Base-by-base conservation (phyloP, 306 rosid genomes). In the Acmispon strigosus region DNA sequence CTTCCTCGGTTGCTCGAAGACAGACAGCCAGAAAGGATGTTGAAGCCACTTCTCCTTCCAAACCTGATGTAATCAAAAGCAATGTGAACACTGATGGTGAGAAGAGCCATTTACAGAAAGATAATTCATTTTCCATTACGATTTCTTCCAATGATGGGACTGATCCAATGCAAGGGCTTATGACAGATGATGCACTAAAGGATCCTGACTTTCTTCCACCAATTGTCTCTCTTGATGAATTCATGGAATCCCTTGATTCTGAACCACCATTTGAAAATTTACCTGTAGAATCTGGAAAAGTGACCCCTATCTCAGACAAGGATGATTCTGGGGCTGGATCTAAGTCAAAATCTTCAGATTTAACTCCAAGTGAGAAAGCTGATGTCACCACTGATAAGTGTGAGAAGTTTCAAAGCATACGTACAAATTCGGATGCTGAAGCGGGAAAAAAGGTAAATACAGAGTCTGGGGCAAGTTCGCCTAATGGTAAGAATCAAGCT, bases 221-320 rank as follows among this genome's bases (percentile, higher is more conserved):
- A 44, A 94, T 94, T 29, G 96, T 89, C 49, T 87, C 99, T 15
- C 85, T 89, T 27, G 99, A 95, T 69, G 97, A 95, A 76, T 95
- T 95, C 85, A 95, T 95, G 97, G 91, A 91, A 67, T 87, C 97
- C 70, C 88, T 89, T 70, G 76, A 83, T 74, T 72, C 89, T 2
- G 97, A 89, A 83, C 96, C 96, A 1, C 96, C 97, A 1, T 88
- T 95, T 54, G 92, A 85, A 75, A 85, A 68, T 81, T 60, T 83
- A 48, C 77, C 92, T 0, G 80, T 37, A 8, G 89, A 80, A 65
- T 67, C 89, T 57, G 92, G 77, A 61, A 83, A 86, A 59, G 65
- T 8, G 39, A 37, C 74, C 54, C 74, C 83, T 15, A 5, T n/a
- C 37, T 75, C 73, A 16, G 84, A 76, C 51, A 81, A 86, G 87